Evolutionary conservation across 2,329 filamentous ascomycete species (phyloP).

Genomic region (Colletotrichum kahawae): DNA sequence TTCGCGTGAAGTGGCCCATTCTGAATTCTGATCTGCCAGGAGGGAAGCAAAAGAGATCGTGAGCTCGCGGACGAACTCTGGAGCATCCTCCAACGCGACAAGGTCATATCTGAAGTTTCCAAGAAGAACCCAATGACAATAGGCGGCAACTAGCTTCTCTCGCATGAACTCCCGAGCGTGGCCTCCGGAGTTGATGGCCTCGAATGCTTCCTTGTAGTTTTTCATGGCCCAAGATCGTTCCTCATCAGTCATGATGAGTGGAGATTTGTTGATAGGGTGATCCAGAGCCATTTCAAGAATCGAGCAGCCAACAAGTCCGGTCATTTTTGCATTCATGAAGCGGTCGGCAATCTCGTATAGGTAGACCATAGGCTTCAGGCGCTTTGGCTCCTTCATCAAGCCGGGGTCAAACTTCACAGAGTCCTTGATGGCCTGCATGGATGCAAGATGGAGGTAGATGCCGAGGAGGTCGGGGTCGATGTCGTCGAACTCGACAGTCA

Average conservation of each 20-base stretch:
- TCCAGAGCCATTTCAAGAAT: not conserved
- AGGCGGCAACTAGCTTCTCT: accelerated
- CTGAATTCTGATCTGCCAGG: not conserved
- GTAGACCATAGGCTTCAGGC: not conserved
- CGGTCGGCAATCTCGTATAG: not conserved
- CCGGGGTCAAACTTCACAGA: not conserved
- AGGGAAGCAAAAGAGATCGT: not conserved
- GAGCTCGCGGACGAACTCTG: not conserved
- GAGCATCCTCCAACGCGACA: accelerated
- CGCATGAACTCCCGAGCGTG: not conserved
- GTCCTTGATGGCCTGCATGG: not conserved
- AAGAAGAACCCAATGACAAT: not conserved
- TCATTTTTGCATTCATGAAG: not conserved
- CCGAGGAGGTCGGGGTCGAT: not conserved
- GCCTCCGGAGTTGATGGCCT: not conserved
- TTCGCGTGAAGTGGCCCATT: too few species aligned
- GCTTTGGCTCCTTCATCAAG: not conserved
- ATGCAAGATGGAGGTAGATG: not conserved
- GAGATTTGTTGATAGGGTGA: accelerated
- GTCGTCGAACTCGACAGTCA: not conserved
- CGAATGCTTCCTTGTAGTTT: not conserved
- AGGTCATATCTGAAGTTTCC: not conserved
- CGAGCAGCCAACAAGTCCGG: not conserved
- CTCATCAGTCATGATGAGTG: not conserved
- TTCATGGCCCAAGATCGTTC: not conserved